Base-by-base conservation (phyloP, 306 rosid species). In the Mimosa bimucronata region DNA sequence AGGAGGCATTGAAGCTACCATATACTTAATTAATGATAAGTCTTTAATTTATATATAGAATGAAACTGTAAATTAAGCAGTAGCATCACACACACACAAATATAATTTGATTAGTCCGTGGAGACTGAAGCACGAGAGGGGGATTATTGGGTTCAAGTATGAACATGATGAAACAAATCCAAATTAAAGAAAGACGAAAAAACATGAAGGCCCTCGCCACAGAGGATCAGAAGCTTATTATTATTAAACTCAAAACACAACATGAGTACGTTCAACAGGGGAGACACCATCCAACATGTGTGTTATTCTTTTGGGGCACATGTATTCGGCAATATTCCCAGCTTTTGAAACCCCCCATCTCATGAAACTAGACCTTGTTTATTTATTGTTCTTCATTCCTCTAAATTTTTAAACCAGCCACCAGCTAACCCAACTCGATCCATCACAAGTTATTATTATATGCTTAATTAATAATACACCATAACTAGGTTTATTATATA, bases 281-380 rank as follows among this genome's bases (percentile, higher is more conserved):
- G 30, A 73, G 80, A 77, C 74, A 77, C 73, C 80, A 48, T 77
- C 53, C 25, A 67, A 21, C 81, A 52, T 29, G 57, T 25, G 12
- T 77, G 75, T 67, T 77, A 23, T 50, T 77, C 81, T 77, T 77
- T 77, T 77, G 29, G 80, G 81, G 81, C 75, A 77, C 81, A 77
- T 67, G 57, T 25, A 67, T 67, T 77, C 55, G 29, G 74, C 81
- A 53, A n/a, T 53, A 67, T 67, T 37, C 60, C 57, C 75, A 31
- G 30, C 41, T 52, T 67, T 67, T 48, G 2, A 48, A 48, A 3
- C 53, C 19, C 53, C 53, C 18, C 18, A 12, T 1, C 57, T n/a
- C 57, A 46, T 14, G 5, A 46, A 13, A 13, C 1, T 15, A 15
- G 12, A 46, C 53, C n/a, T 46, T 46, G 18, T 46, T 46, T 46